Conservation (phyloP, 78 protist species). For the Creolimax fragrantissima region DNA sequence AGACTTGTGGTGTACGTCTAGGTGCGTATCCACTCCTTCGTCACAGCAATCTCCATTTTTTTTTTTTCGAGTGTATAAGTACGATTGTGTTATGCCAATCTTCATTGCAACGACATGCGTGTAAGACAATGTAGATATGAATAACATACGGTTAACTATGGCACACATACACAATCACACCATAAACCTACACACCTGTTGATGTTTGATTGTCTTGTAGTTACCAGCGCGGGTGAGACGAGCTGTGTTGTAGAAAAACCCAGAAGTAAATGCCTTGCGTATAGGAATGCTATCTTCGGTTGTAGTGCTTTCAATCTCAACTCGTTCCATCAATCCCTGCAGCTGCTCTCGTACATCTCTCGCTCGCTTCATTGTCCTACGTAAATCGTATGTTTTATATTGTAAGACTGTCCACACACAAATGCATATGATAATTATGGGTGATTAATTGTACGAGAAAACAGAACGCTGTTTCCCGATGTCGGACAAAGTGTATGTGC, state of each 20-base stretch:
- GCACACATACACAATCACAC: background rate
- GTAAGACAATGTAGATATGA: too few relatives aligned
- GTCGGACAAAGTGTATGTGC: too few relatives aligned
- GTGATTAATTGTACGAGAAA: too few relatives aligned
- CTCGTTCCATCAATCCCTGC: constrained; percentile 65
- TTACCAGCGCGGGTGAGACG: constrained; percentile 22
- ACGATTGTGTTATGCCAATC: too few relatives aligned
- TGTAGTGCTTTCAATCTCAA: constrained; percentile 48
- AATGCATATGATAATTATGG: too few relatives aligned
- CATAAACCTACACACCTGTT: constrained; percentile 18
- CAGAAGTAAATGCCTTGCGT: constrained; percentile 72
- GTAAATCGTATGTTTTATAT: background rate
- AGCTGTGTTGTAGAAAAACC: constrained; percentile 82
- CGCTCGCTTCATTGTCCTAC: constrained; percentile 82
- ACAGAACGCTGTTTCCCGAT: too few relatives aligned
- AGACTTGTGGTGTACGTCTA: too few relatives aligned
- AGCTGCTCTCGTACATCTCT: constrained; percentile 89
- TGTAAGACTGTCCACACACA: background rate
- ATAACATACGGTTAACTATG: too few relatives aligned
- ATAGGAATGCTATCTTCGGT: constrained; percentile 38
- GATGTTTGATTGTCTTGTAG: constrained; percentile 67
- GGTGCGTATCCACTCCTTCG: too few relatives aligned
- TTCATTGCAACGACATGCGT: too few relatives aligned
- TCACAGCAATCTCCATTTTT: too few relatives aligned
- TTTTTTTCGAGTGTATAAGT: too few relatives aligned